Evolutionary conservation across 1,284 basidiomycete species (phyloP).

Genomic region (Tilletia horrida): DNA sequence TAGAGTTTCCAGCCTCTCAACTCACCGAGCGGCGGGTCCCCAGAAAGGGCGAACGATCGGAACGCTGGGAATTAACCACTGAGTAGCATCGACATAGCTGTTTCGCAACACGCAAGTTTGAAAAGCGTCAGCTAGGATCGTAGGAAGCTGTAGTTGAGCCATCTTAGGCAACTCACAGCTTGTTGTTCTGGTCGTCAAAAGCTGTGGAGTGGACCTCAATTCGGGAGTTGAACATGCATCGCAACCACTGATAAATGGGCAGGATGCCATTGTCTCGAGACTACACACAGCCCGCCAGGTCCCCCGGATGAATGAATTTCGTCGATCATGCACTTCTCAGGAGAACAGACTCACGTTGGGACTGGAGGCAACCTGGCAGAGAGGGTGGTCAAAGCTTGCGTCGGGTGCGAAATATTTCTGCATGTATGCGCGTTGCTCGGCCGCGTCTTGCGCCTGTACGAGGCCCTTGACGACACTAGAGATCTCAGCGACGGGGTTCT

Average conservation of each 20-base stretch:
- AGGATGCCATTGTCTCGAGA: slow-evolving; percentile 47
- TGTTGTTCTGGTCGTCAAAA: slow-evolving; percentile 34
- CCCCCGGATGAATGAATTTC: too few species aligned
- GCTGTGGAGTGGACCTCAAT: slow-evolving; percentile 43
- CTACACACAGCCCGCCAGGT: slow-evolving; percentile 17
- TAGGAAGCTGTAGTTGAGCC: neutral
- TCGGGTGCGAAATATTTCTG: slow-evolving; percentile 46
- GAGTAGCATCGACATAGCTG: slow-evolving; percentile 40
- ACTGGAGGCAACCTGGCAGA: slow-evolving; percentile 42
- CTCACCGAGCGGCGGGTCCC: slow-evolving; percentile 20
- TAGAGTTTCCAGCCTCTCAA: neutral
- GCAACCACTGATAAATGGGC: slow-evolving; percentile 52
- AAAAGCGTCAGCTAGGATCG: neutral
- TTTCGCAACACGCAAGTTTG: neutral
- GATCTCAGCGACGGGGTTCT: slow-evolving; percentile 47
- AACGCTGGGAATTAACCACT: slow-evolving; percentile 39
- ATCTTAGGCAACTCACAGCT: slow-evolving; percentile 24
- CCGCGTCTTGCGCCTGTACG: slow-evolving; percentile 42
- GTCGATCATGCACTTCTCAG: too few species aligned
- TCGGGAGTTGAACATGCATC: slow-evolving; percentile 40
- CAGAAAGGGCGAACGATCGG: slow-evolving; percentile 19
- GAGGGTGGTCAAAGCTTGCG: slow-evolving; percentile 50
- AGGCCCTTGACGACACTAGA: slow-evolving; percentile 46
- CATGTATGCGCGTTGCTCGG: slow-evolving; percentile 42
- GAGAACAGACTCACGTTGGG: slow-evolving; percentile 40